Evolutionary conservation across 2,329 filamentous ascomycete genomes (phyloP).

Genomic region (Scytalidium sp.): DNA sequence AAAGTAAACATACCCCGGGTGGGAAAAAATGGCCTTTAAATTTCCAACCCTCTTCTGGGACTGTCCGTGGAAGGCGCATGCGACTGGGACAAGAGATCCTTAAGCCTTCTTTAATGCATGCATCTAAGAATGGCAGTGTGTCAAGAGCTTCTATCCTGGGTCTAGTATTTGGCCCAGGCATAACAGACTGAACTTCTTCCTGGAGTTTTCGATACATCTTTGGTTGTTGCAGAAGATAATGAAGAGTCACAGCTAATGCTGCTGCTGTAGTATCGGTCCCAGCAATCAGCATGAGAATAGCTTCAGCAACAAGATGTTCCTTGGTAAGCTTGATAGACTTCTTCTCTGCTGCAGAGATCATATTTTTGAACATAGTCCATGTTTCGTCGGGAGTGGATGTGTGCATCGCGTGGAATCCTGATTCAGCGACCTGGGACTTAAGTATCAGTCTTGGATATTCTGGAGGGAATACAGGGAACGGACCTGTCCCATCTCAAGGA

Average conservation of each 20-base stretch:
- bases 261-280: constrained; percentile 34
- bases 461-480: too few species aligned
- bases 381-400: too few species aligned
- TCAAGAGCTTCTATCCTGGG: constrained; percentile 22
- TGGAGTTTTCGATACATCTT: constrained; percentile 20
- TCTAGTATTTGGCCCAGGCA: too few species aligned
- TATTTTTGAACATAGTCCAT: too few species aligned
- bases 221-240: constrained; percentile 22
- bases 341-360: too few species aligned
- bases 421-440: too few species aligned
- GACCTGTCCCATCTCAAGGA: too few species aligned
- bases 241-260: constrained; percentile 33
- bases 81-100: constrained; percentile 31
- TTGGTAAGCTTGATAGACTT: too few species aligned
- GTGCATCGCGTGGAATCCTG: too few species aligned
- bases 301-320: constrained; percentile 44
- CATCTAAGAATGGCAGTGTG: constrained; percentile 12
- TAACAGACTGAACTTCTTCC: constrained; percentile 15
- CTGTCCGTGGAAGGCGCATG: too few species aligned
- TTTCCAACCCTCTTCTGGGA: constrained; percentile 3
- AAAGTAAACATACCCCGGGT: constrained; percentile 26
- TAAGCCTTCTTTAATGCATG: constrained; percentile 47
- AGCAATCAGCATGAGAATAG: constrained; percentile 36
- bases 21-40: constrained; percentile 37
- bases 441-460: too few species aligned